phyloP scores from a whole-genome alignment of 805 yeast species.

The Candida broadrunensis region DNA sequence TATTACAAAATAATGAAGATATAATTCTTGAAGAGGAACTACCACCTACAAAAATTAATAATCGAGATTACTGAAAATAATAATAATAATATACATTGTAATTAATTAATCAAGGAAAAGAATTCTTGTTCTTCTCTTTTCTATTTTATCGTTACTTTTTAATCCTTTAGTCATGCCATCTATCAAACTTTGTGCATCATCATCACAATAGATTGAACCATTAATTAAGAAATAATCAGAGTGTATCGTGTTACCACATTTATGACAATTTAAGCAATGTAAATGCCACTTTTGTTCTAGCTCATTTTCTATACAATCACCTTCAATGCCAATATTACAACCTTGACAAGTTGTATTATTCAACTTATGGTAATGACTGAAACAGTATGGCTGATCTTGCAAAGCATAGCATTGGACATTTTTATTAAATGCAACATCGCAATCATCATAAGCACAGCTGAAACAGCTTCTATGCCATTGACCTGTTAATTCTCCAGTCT shows the following conservation, averaged over 20 bases:
- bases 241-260: constrained; percentile 51
- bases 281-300: constrained; percentile 70
- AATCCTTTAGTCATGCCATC: constrained; percentile 11
- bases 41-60: constrained; percentile 4
- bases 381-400: constrained; percentile 80
- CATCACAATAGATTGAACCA: constrained; percentile 51
- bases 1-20: background rate
- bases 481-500: constrained; percentile 78
- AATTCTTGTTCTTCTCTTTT: constrained; percentile 42
- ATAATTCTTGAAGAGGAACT: constrained; percentile 1
- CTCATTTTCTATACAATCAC: constrained; percentile 82
- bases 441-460: constrained; percentile 54
- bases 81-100: background rate
- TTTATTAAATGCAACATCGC: constrained; percentile 57
- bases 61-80: constrained; percentile 7
- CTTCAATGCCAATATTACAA: constrained; percentile 81
- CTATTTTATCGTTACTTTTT: constrained; percentile 31
- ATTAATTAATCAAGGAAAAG: constrained; percentile 27
- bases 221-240: constrained; percentile 55
- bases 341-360: constrained; percentile 73
- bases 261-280: constrained; percentile 65
- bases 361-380: constrained; percentile 66
- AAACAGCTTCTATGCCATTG: constrained; percentile 95
- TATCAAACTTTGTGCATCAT: constrained; percentile 23
- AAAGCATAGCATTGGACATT: constrained; percentile 70